These are phyloP conservation scores for Eucalyptus polyanthemos DNA, from an alignment of 345 rosid genomes.

Conservation along the genomic window DNA sequence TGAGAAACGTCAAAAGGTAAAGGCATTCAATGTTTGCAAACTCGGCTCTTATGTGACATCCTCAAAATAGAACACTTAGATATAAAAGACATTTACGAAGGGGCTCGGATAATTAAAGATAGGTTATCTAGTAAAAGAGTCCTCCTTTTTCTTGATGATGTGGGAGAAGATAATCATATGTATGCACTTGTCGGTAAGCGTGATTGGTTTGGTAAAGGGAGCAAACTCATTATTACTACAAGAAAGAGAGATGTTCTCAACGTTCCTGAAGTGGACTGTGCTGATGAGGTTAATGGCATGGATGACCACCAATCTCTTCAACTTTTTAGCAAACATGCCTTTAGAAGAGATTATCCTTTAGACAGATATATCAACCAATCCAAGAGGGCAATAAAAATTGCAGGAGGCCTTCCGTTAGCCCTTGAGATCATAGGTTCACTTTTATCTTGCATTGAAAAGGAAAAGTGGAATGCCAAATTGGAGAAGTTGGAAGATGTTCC, in stretches of 20 bases:
- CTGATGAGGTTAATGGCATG: fast-evolving
- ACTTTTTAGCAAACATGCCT: too few relatives aligned
- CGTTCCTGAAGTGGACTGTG: fast-evolving
- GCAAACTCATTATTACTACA: neutral
- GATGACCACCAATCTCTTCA: fast-evolving
- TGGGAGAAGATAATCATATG: neutral
- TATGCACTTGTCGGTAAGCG: fast-evolving
- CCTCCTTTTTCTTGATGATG: neutral
- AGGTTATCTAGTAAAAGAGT: neutral
- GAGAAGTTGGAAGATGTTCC: neutral
- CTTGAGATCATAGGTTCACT: neutral
- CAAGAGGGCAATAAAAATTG: fast-evolving
- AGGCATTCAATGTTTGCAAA: neutral
- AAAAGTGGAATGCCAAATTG: fast-evolving
- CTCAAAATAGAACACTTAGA: neutral
- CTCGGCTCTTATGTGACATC: neutral
- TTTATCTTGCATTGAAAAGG: fast-evolving
- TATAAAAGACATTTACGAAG: too few relatives aligned
- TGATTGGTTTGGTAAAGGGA: neutral
- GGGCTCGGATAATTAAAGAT: fast-evolving
- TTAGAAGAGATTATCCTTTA: neutral
- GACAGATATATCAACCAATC: fast-evolving
- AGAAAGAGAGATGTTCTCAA: fast-evolving
- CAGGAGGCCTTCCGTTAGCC: neutral
- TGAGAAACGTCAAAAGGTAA: fast-evolving